These are phyloP conservation scores for Spathaspora sp. DNA, from an alignment of 1,139 yeast genomes.

Conservation along the genomic window DNA sequence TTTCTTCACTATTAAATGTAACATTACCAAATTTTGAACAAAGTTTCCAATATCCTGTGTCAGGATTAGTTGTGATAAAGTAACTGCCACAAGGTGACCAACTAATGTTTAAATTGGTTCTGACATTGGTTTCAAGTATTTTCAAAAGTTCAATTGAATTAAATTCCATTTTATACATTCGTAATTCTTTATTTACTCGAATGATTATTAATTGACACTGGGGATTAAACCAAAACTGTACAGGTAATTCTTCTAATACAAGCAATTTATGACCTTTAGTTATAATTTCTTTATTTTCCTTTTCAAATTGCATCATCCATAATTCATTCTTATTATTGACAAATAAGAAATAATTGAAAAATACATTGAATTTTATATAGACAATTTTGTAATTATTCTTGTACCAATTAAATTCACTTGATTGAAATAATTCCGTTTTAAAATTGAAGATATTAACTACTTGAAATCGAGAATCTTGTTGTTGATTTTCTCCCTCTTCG, in stretches of 20 bases:
- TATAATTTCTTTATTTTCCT: conserved; percentile 15
- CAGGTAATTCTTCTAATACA: conserved; percentile 2
- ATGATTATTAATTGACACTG: conserved; percentile 22
- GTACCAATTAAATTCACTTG: conserved; percentile 35
- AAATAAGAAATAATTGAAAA: conserved; percentile 30
- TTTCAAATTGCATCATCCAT: conserved; percentile 26
- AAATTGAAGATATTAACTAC: conserved; percentile 34
- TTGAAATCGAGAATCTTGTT: conserved; percentile 25
- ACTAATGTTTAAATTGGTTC: conserved; percentile 8
- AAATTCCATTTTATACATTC: conserved; percentile 16
- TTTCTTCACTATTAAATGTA: conserved; percentile 28
- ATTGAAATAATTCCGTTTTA: conserved; percentile 28
- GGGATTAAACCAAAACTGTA: conserved; percentile 26
- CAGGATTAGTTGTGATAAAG: conserved; percentile 22
- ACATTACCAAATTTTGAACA: conserved; percentile 37
- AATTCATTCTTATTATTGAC: conserved; percentile 28
- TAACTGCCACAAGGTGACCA: conserved; percentile 45
- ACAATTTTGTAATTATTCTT: conserved; percentile 18
- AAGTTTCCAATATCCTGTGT: conserved; percentile 32
- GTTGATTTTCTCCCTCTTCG: conserved; percentile 12
- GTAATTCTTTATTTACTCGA: conserved; percentile 11
- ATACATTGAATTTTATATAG: conserved; percentile 26
- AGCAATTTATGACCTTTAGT: conserved; percentile 12
- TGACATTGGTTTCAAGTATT: conserved; percentile 9
- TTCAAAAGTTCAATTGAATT: conserved; percentile 15